These are phyloP conservation scores for Nannochloris sp. DNA, from an alignment of 139 green algal genomes.

Conservation along the genomic window DNA sequence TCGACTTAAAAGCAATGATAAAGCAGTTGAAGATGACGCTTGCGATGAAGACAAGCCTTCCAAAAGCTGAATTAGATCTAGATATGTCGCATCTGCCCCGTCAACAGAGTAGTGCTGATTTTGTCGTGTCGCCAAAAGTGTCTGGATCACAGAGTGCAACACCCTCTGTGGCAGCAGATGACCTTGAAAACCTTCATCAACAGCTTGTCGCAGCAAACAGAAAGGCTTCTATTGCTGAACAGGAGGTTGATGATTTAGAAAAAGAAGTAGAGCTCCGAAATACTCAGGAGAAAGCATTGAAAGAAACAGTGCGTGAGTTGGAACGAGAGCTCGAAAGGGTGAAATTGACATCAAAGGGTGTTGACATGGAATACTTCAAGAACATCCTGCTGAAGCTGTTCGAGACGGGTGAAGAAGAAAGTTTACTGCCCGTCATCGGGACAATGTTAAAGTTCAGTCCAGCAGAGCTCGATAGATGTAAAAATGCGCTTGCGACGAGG, in stretches of 20 bases:
- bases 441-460: slow-evolving; percentile 48
- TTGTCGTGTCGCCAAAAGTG: not conserved
- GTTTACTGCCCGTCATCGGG: slow-evolving; percentile 37
- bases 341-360: slow-evolving; percentile 26
- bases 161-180: slow-evolving; percentile 7
- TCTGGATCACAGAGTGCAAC: not conserved
- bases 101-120: not conserved
- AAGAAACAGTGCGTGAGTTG: slow-evolving; percentile 41
- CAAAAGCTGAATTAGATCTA: not conserved
- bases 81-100: no score
- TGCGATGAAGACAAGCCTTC: not conserved
- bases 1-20: not conserved
- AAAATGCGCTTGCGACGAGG: slow-evolving; percentile 14
- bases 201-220: slow-evolving; percentile 16
- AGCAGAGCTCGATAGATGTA: slow-evolving; percentile 30
- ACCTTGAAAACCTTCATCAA: slow-evolving; percentile 24
- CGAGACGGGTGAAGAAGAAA: slow-evolving; percentile 41
- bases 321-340: slow-evolving; percentile 29
- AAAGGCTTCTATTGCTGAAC: slow-evolving; percentile 19
- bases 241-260: slow-evolving; percentile 34
- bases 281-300: slow-evolving; percentile 39
- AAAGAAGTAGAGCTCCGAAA: slow-evolving; percentile 34
- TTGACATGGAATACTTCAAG: slow-evolving; percentile 53
- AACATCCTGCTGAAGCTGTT: slow-evolving; percentile 49
- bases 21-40: not conserved